Evolutionary conservation across 306 rosid species (phyloP), one percentile per base, ranked within the genome.

Genomic region (Trifolium fragiferum): DNA sequence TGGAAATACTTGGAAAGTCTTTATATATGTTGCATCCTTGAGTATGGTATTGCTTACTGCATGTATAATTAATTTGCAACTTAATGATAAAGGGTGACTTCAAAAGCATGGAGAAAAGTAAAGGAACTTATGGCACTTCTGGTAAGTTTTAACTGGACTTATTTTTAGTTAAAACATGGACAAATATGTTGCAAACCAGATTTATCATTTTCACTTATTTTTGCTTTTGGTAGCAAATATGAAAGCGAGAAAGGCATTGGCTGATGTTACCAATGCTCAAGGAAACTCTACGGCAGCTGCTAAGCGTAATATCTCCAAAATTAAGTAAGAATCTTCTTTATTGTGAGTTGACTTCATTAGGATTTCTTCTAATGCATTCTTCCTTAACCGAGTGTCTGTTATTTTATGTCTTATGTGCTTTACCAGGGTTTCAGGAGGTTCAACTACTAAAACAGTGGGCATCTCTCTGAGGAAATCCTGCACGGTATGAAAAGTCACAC

Each of bases 251-350:
- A 91, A 79, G 83, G 88, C 97, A 70, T 70, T 91, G 84, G 85
- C 88, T 50, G 97, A 93, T 81, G 89, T 93, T 33, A 89, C 94
- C 88, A 93, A 93, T 77, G 76, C 67, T 37, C 80, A 76, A 63
- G 78, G 76, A 68, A 85, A 68, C 79, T 77, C 86, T 75, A 78
- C 80, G 0, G 82, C 74, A 81, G 73, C 69, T 66, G 40, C 53
- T 53, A 59, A 63, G 44, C 82, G 47, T 49, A 75, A 68, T 47
- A 70, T 78, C 86, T 88, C 84, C 16, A 89, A 85, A 83, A 76
- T 50, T 41, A 84, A 74, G 98, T 93, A 78, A 90, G 97, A 78
- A 63, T 80, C 65, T 59, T 76, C 66, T 68, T 53, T 61, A 35
- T 65, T 35, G 40, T 61, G 44, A 63, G 19, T 76, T 13, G 35